Evolutionary conservation across 495 filamentous ascomycete genomes (phyloP), one percentile per base, ranked within the genome.

Genomic region (Hypomontagnella submonticulosa): DNA sequence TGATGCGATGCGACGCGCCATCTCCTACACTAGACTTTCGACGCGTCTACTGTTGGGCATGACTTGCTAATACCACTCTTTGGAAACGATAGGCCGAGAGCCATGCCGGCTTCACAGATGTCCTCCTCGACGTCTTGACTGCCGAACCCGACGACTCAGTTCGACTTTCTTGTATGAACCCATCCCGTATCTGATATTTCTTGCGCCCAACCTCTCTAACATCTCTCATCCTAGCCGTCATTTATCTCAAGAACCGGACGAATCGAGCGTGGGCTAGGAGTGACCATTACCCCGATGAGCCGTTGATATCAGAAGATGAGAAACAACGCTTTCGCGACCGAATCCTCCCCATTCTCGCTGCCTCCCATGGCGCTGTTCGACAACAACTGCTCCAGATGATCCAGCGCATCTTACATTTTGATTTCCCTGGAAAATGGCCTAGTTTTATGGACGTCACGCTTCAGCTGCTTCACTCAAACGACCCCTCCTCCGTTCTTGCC

Each of bases 171-270:
- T 89, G 95, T 99, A 89, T 64, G 88, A 67, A 55, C 38, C 8
- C 16, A 10, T 10, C 36, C 33, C 20, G 3, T 48, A 38, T 62
- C 40, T 33, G n/a, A 16, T 16, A 37, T 12, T 27, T 40, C 8
- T n/a, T n/a, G 16, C 42, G 11, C 19, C 40, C 19, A 46, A 48
- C 44, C 60, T 61, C 57, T 53, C 63, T 64, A 36, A 62, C 18
- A 52, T 38, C 48, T 4, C 59, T 46, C 32, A 62, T 53, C 37
- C 41, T 73, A 99, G 95, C 94, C 67, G 96, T 93, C 73, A 90
- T 99, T 60, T 99, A 98, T 78, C 84, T 99, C 72, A 99, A 99
- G 82, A 97, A 98, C 76, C 89, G 93, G 71, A 90, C 97, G 73
- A 92, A 87, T 73, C 89, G 93, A 71, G 92, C 90, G 55, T 99